A percentile compares a stretch with the other conserved stretches of the same genome.
Evolutionary conservation across 352 stramenopile species (phyloP).

Genomic region (Bremia lactucae): DNA sequence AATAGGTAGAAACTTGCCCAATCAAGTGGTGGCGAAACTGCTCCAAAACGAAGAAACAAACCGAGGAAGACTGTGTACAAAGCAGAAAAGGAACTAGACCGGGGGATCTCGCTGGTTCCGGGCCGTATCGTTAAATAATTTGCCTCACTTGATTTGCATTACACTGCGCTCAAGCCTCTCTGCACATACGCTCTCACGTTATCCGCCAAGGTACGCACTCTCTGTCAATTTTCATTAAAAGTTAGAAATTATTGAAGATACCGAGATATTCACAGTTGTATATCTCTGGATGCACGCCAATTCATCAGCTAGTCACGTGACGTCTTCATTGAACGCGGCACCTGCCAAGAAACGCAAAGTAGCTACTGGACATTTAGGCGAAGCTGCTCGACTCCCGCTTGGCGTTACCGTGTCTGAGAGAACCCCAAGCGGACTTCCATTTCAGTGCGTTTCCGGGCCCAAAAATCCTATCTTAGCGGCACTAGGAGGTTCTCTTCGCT

Average conservation of each 20-base stretch:
- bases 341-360: slow-evolving; percentile 47
- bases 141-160: too few relatives aligned
- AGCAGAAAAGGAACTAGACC: slow-evolving; percentile 5
- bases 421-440: slow-evolving; percentile 7
- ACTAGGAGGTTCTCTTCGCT: slow-evolving; percentile 45
- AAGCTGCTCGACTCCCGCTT: slow-evolving; percentile 3
- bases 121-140: too few relatives aligned
- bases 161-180: background rate
- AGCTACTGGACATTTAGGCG: slow-evolving; percentile 1
- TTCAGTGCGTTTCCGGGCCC: slow-evolving; percentile 13
- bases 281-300: slow-evolving; percentile 11
- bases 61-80: slow-evolving; percentile 3
- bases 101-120: slow-evolving; percentile 3
- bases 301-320: slow-evolving; percentile 3
- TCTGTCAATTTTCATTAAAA: background rate
- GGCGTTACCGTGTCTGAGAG: slow-evolving; percentile 5
- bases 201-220: too few relatives aligned
- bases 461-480: slow-evolving; percentile 60
- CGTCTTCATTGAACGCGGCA: slow-evolving; percentile 22
- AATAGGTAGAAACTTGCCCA: slow-evolving; percentile 3
- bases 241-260: too few relatives aligned
- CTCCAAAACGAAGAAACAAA: slow-evolving; percentile 6
- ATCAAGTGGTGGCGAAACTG: slow-evolving; percentile 4
- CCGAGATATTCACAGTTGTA: background rate
- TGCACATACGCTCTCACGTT: too few relatives aligned